Evolutionary conservation across 2,329 filamentous ascomycete genomes (phyloP).

Genomic region (Peltaster fructicola): DNA sequence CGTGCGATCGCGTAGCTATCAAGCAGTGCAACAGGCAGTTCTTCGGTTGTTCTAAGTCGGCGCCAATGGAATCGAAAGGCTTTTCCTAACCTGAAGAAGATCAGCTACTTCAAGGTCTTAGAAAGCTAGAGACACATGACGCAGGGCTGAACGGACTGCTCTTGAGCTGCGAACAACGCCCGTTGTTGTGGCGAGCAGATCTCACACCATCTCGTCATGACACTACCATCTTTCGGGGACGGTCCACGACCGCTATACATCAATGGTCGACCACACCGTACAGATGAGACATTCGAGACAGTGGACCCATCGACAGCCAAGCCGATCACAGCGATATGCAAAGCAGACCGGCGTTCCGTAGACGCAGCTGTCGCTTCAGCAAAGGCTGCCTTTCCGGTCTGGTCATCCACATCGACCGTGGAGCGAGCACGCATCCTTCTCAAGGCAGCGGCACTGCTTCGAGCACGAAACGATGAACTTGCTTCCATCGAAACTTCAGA

Average conservation of each 20-base stretch:
- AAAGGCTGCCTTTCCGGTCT: conserved; percentile 51
- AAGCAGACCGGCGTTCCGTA: conserved; percentile 42
- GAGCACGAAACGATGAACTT: conserved; percentile 60
- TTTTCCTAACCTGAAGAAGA: too few species aligned
- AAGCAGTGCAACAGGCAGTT: too few species aligned
- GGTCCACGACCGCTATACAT: conserved; percentile 60
- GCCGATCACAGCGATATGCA: conserved; percentile 47
- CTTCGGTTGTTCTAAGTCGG: too few species aligned
- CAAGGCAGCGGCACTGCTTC: conserved; percentile 54
- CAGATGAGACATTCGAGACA: conserved; percentile 46
- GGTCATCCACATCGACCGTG: conserved; percentile 60
- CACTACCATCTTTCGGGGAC: too few species aligned
- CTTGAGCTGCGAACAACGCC: too few species aligned
- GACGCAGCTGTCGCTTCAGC: conserved; percentile 57
- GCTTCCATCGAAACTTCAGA: conserved; percentile 67
- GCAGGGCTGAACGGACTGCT: too few species aligned
- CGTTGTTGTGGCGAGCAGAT: too few species aligned
- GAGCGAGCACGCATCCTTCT: conserved; percentile 63
- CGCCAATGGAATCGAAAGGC: too few species aligned
- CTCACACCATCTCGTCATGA: too few species aligned
- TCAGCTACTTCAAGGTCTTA: too few species aligned
- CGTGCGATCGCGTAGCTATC: too few species aligned
- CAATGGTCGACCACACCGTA: conserved; percentile 48
- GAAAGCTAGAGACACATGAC: too few species aligned
- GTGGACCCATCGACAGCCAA: conserved; percentile 56